Percentiles rank a stretch among this genome's conserved stretches.
Evolutionary conservation across 2,329 filamentous ascomycete species (phyloP).

Genomic region (Fusarium verticillioides): DNA sequence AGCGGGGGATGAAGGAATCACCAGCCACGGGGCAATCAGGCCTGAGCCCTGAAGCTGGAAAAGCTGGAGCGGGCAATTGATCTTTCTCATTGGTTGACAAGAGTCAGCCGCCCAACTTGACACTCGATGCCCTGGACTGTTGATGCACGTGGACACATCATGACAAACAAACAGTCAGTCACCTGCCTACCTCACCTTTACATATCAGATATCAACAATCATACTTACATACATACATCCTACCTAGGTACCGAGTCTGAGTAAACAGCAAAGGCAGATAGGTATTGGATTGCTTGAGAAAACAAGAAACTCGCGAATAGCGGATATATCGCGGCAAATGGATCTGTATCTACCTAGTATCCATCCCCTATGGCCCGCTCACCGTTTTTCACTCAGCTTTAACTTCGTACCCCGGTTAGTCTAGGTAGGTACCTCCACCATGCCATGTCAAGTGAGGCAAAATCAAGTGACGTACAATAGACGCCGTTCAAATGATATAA

Average conservation of each 20-base stretch:
- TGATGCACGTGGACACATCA: constrained; percentile 24
- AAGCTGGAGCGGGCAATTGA: constrained; percentile 31
- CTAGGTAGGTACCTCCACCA: not conserved
- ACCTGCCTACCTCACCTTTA: not conserved
- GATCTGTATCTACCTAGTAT: not conserved
- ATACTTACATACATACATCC: not conserved
- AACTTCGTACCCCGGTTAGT: not conserved
- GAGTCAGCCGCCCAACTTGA: constrained; percentile 31
- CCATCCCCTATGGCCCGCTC: not conserved
- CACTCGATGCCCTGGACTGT: constrained; percentile 8
- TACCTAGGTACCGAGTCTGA: not conserved
- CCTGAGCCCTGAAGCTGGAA: not conserved
- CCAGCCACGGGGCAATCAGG: constrained; percentile 12
- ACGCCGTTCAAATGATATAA: not conserved
- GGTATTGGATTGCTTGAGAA: not conserved
- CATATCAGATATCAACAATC: not conserved
- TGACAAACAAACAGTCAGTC: constrained; percentile 5
- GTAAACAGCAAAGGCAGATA: not conserved
- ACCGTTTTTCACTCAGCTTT: not conserved
- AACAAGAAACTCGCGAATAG: not conserved
- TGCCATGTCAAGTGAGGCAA: not conserved
- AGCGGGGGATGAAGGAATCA: not conserved
- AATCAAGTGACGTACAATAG: not conserved
- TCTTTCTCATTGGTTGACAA: constrained; percentile 15
- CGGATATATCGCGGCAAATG: not conserved